Base-by-base conservation (phyloP, 78 protist genomes). In the Thecamonas trahens region DNA sequence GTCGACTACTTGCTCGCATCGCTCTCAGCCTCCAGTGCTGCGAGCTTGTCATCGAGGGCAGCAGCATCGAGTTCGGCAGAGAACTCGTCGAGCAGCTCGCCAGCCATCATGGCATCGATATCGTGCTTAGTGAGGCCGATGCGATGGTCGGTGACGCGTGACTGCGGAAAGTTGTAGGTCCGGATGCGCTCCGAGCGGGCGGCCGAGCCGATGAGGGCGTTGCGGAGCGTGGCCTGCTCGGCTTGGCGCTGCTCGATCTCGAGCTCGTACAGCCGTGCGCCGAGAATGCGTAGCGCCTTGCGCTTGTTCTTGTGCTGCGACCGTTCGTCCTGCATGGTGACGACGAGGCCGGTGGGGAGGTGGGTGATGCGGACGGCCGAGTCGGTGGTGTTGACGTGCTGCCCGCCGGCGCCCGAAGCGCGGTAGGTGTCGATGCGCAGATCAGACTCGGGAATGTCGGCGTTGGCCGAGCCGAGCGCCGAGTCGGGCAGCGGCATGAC, bases 401-500 rank as follows among this genome's bases (percentile, higher is more conserved):
- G 97, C 20, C 97, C 97, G 42, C 97, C 97, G 8, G 90, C 88
- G 18, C 97, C 97, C 15, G 87, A 62, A 3, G 65, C 17, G n/a
- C 90, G 71, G 45, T 35, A 79, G 2, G 58, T 65, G 49, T 83
- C 91, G 3, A 91, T 64, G 0, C 59, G 37, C 18, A 91, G 28
- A 31, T 86, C 91, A 1, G 50, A 17, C 29, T 80, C 83, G n/a
- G 28, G 42, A 15, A 83, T 57, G 57, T 72, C 50, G n/a, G 75
- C 32, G 20, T 85, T 86, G 40, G 38, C 34, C 2, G 22, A 42
- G 8, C 17, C 55, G 20, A 9, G 14, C 3, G 44, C 72, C 18
- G 47, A 82, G 5, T 68, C 79, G 17, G 82, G 76, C 31, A 83
- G 87, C 0, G 97, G 95, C 39, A 93, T 28, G 9, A 89, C 74